Base-by-base conservation (phyloP, 805 yeast genomes). In the Hanseniaspora valbyensis region DNA sequence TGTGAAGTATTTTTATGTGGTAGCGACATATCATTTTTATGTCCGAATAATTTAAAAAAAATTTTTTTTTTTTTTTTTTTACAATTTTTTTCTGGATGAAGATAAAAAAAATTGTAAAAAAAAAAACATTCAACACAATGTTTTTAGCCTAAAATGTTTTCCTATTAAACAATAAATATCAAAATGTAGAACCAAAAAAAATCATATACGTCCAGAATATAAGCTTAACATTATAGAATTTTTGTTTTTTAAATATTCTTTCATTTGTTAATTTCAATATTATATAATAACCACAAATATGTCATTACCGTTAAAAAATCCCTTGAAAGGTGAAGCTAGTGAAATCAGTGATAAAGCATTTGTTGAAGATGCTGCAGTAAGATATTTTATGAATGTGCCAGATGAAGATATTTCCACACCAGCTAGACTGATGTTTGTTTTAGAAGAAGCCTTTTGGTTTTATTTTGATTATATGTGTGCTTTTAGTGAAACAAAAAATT, bases 391-490 rank as follows among this genome's bases (percentile, higher is more conserved):
- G 52, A 92, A 92, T 69, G 84, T 89, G 48, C 97, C 98, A 9
- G 77, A 78, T 4, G 96, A 90, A 60, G 98, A 92, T 64, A 68
- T 90, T 48, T 78, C 92, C 1, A 60, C 64, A 40, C 63, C 61
- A 10, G 66, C 77, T 61, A 73, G 98, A 61, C 83, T 89, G 24
- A 77, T 88, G 60, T 92, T 92, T 68, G 95, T 89, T 63, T 81
- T 92, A 38, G 99, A 92, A 69, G 97, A 92, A 65, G 98, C 98
- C 2, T 96, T 88, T 58, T 92, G 98, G 98, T 92, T 84, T 62
- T 92, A 89, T 66, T 75, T 83, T 44, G 99, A 92, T 66, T 89
- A 82, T 59, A 75, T 74, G 32, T n/a, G 24, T 29, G 26, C 41
- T 6, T 38, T 29, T 32, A 46, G 34, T 21, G 29, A 41, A 16